Evolutionary conservation across 2,329 filamentous ascomycete genomes (phyloP).

Genomic region (Ilyonectria robusta): DNA sequence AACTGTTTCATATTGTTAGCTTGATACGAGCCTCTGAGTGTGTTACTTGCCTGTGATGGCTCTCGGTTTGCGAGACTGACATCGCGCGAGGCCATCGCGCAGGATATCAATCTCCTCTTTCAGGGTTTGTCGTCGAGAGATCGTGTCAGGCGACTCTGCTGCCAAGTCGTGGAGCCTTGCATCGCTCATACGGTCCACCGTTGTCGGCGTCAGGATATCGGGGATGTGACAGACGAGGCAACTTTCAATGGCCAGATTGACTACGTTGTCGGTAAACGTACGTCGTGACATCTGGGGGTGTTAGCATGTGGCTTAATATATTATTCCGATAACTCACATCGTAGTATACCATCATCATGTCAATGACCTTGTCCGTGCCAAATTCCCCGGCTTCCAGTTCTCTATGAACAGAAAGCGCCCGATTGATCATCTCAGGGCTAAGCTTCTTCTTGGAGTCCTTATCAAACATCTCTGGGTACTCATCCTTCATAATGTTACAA

Average conservation of each 20-base stretch:
- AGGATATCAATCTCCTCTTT: conserved; percentile 30
- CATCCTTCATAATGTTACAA: conserved; percentile 7
- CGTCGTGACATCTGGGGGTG: conserved; percentile 55
- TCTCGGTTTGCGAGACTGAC: conserved; percentile 29
- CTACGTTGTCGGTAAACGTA: conserved; percentile 63
- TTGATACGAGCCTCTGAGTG: too few species aligned
- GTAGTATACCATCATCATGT: conserved; percentile 62
- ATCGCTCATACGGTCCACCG: conserved; percentile 44
- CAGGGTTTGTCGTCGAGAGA: conserved; percentile 24
- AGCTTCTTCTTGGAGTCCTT: conserved; percentile 1
- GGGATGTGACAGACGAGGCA: conserved; percentile 60
- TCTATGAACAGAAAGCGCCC: conserved; percentile 18
- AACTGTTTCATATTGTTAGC: conserved; percentile 9
- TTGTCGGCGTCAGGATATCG: conserved; percentile 56
- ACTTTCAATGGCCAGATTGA: conserved; percentile 63
- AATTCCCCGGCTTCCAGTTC: conserved; percentile 48
- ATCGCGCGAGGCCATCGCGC: conserved; percentile 24
- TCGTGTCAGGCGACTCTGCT: conserved; percentile 18
- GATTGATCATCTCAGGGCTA: conserved; percentile 12
- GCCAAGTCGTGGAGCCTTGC: conserved; percentile 32
- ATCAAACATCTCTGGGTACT: conserved; percentile 43
- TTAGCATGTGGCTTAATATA: background rate
- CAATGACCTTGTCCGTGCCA: conserved; percentile 57
- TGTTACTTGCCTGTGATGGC: conserved; percentile 26
- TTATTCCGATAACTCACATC: conserved; percentile 47